Evolutionary conservation across 73 alveolate genomes (phyloP).

Genomic region (Tetrahymena elliotti): DNA sequence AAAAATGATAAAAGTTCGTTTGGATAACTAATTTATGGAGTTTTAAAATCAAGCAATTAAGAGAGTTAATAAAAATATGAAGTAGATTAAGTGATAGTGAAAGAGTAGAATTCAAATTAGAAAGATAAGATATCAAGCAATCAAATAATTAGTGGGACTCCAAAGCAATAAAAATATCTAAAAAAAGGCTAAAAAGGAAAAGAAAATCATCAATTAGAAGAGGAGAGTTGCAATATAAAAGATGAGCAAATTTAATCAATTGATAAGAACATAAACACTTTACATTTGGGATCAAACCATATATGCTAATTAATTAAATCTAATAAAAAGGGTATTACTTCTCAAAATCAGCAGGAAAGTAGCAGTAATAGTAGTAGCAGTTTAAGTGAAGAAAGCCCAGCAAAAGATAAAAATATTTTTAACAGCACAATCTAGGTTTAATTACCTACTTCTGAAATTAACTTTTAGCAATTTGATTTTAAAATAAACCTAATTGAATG

Average conservation of each 20-base stretch:
- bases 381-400: neutral
- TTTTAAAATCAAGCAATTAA: neutral
- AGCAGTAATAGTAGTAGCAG: neutral
- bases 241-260: neutral
- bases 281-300: neutral
- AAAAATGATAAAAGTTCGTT: neutral
- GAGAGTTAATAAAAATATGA: neutral
- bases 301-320: neutral
- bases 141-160: neutral
- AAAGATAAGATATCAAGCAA: neutral
- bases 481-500: neutral
- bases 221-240: neutral
- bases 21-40: neutral
- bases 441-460: neutral
- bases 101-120: neutral
- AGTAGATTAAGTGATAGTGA: neutral
- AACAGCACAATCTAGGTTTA: neutral
- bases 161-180: neutral
- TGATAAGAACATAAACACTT: neutral
- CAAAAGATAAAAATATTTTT: neutral
- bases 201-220: neutral
- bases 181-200: neutral
- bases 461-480: neutral
- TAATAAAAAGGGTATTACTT: too few relatives aligned
- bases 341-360: neutral